A percentile compares a stretch with the other conserved stretches of the same genome.
Evolutionary conservation across 495 filamentous ascomycete species (phyloP).

Genomic region (Daldinia bambusicola): DNA sequence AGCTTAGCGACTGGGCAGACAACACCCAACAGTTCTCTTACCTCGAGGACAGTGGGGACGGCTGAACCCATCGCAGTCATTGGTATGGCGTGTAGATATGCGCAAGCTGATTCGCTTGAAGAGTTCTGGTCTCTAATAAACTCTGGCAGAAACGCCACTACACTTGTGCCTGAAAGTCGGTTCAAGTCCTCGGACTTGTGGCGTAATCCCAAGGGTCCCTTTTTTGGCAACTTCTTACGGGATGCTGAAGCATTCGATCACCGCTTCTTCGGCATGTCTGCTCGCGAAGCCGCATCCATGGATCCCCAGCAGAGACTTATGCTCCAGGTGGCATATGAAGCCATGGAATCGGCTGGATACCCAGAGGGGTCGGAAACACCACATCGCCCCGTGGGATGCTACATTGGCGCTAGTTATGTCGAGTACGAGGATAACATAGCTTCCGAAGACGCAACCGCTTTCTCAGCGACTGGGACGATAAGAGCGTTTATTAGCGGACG

Average conservation of each 20-base stretch:
- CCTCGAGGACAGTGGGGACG: not conserved
- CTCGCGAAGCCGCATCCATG: conserved; percentile 59
- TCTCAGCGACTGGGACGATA: conserved; percentile 37
- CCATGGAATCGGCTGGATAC: conserved; percentile 48
- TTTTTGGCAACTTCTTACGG: conserved; percentile 47
- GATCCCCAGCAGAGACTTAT: conserved; percentile 65
- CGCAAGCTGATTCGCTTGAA: conserved; percentile 27
- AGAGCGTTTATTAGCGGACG: conserved; percentile 40
- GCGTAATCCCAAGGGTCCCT: conserved; percentile 27
- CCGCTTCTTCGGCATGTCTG: conserved; percentile 56
- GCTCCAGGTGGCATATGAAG: conserved; percentile 62
- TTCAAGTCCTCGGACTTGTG: conserved; percentile 23
- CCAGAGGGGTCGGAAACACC: conserved; percentile 21
- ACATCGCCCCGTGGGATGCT: conserved; percentile 46
- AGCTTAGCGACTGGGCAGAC: conserved; percentile 22
- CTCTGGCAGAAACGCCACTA: conserved; percentile 25
- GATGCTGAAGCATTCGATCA: conserved; percentile 50
- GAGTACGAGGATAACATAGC: conserved; percentile 50
- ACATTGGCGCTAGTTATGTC: conserved; percentile 43
- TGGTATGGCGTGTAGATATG: conserved; percentile 30
- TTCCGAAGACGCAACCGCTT: conserved; percentile 45
- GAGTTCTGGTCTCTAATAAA: conserved; percentile 31
- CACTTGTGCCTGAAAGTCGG: conserved; percentile 20
- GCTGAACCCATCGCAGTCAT: conserved; percentile 21
- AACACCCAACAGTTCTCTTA: conserved; percentile 5